Conservation (phyloP, 2,329 filamentous ascomycete species). For the Alternaria viburni region DNA sequence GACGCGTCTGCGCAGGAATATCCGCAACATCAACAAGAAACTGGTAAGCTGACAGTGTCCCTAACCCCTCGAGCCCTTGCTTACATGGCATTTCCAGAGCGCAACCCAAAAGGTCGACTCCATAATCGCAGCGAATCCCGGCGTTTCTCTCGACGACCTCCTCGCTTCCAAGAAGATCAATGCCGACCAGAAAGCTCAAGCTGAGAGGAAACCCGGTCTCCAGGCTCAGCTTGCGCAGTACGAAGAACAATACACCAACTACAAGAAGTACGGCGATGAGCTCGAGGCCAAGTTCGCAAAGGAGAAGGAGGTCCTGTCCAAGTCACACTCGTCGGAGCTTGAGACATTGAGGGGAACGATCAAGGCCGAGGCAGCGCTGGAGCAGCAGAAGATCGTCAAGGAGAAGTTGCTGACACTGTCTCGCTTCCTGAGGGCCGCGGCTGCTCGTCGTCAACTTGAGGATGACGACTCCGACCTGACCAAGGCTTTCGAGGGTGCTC, state of each 20-base stretch:
- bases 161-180: constrained; percentile 77
- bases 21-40: constrained; percentile 94
- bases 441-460: constrained; percentile 73
- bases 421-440: constrained; percentile 80
- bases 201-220: constrained; percentile 76
- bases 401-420: constrained; percentile 73
- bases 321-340: constrained; percentile 63
- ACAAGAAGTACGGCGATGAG: constrained; percentile 77
- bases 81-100: constrained; percentile 55
- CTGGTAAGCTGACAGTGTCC: constrained; percentile 67
- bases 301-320: constrained; percentile 63
- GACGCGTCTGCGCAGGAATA: constrained; percentile 64
- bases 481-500: constrained; percentile 79
- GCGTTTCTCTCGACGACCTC: constrained; percentile 74
- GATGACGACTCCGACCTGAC: constrained; percentile 77
- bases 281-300: constrained; percentile 66
- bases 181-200: constrained; percentile 77
- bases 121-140: constrained; percentile 72
- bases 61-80: constrained; percentile 14
- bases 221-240: constrained; percentile 71
- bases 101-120: constrained; percentile 75
- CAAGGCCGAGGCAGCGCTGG: constrained; percentile 59
- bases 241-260: constrained; percentile 76
- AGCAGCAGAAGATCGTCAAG: constrained; percentile 58
- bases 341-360: constrained; percentile 62